Conservation (phyloP, 768 basidiomycete species). For the Rubroboletus satanas region DNA sequence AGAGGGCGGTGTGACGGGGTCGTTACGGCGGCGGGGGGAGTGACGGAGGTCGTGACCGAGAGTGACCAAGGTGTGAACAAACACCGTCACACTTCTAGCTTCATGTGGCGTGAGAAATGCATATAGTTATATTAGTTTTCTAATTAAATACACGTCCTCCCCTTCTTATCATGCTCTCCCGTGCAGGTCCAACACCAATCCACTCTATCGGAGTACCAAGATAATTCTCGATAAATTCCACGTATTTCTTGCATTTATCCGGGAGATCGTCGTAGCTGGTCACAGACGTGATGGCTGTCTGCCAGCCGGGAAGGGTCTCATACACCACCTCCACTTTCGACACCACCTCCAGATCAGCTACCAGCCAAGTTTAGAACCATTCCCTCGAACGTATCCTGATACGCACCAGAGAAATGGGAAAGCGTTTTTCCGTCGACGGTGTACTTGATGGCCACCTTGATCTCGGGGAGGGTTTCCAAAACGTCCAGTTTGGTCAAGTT, state of each 20-base stretch:
- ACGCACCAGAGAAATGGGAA: conserved; percentile 81
- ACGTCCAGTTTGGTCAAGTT: conserved; percentile 98
- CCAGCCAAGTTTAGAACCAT: neutral
- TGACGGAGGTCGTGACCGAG: conserved; percentile 34
- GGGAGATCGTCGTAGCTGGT: conserved; percentile 74
- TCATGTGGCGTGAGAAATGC: conserved; percentile 23
- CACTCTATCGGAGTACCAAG: conserved; percentile 75
- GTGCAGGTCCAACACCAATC: conserved; percentile 89
- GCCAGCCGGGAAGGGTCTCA: conserved; percentile 89
- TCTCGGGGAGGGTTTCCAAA: conserved; percentile 77
- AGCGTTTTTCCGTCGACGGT: conserved; percentile 72
- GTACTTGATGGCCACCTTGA: conserved; percentile 87
- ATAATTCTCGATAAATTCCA: conserved; percentile 80
- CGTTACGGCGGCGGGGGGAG: conserved; percentile 33
- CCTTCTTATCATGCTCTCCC: conserved; percentile 68
- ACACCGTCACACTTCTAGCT: conserved; percentile 17
- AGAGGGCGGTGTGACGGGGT: conserved; percentile 30
- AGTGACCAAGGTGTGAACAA: conserved; percentile 27
- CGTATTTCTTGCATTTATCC: conserved; percentile 77
- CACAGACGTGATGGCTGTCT: conserved; percentile 63
- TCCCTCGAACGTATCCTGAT: neutral
- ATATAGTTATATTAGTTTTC: neutral
- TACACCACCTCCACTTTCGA: conserved; percentile 81
- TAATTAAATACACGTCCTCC: conserved; percentile 20
- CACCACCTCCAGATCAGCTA: conserved; percentile 83